Conservation (phyloP, 2,329 filamentous ascomycete genomes). For the Paecilomyces dactylethromorphus region DNA sequence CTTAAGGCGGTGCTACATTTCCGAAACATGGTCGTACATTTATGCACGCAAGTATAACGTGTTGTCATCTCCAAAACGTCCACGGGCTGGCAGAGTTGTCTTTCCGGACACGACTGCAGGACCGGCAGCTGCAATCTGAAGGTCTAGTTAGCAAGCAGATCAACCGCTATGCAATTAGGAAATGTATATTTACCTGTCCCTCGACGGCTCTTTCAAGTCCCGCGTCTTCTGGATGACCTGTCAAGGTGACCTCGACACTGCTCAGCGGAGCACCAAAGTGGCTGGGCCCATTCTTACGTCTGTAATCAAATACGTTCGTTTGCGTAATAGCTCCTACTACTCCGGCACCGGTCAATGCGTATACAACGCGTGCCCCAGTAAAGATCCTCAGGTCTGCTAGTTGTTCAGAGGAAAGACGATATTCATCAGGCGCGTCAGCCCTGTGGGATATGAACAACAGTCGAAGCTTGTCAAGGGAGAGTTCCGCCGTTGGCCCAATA, state of each 20-base stretch:
- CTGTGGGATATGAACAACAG: slow-evolving; percentile 74
- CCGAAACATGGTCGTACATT: background rate
- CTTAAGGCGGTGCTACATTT: background rate
- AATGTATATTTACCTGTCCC: slow-evolving; percentile 53
- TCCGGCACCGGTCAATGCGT: slow-evolving; percentile 72
- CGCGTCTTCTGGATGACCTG: slow-evolving; percentile 25
- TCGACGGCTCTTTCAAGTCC: slow-evolving; percentile 35
- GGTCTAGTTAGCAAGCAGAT: slow-evolving; percentile 8
- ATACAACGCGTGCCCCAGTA: slow-evolving; percentile 71
- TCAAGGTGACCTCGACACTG: slow-evolving; percentile 68
- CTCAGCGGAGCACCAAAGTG: slow-evolving; percentile 82
- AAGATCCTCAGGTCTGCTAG: slow-evolving; percentile 78
- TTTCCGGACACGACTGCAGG: slow-evolving; percentile 66
- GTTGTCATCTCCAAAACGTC: slow-evolving; percentile 63
- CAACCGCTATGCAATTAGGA: background rate
- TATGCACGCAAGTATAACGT: slow-evolving; percentile 52
- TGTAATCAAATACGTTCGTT: slow-evolving; percentile 82
- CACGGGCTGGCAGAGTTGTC: slow-evolving; percentile 57
- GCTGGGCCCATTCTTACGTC: slow-evolving; percentile 42
- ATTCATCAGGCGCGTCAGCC: slow-evolving; percentile 52
- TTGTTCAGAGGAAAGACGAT: slow-evolving; percentile 60
- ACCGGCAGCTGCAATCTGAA: slow-evolving; percentile 64
- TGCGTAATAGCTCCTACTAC: slow-evolving; percentile 90
- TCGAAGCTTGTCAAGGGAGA: slow-evolving; percentile 62
- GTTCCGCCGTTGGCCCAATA: slow-evolving; percentile 32